Base-by-base conservation (phyloP, 495 filamentous ascomycete species). In the Xylaria bambusicola region DNA sequence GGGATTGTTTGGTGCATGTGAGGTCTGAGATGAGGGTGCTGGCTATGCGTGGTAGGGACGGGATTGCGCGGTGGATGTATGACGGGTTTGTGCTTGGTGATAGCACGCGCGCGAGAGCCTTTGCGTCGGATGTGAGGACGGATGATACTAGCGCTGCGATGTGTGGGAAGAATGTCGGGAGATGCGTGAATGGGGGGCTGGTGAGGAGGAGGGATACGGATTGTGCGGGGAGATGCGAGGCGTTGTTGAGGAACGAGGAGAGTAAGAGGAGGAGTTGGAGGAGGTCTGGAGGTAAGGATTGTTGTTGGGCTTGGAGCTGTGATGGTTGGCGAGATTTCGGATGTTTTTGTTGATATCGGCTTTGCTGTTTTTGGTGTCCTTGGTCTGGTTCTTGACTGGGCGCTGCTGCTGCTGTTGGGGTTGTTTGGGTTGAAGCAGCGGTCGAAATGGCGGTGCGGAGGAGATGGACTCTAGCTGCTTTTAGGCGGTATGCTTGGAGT, bases 21-120 rank as follows among this genome's bases (percentile, higher is more conserved):
- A 76, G 48, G 8, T 56, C 36, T 6, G 60, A 3, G 9, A 61
- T 56, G 0, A 79, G 72, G 20, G 67, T 35, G 21, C 63, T 26
- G 3, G 72, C 64, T 33, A 66, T 50, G 6, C 66, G 29, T 0
- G 71, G 62, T 9, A 84, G 62, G 29, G 73, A 65, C 0, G 79
- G 77, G 44, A 84, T 72, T 0, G 66, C 48, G 20, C 80, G 77
- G 71, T 82, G 81, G 24, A 82, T 60, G 67, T 71, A 82, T 17
- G 80, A 81, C 0, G 81, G 71, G 68, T 82, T 82, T 1, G 79
- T 82, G n/a, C 62, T 70, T 0, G 81, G 80, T 65, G 68, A 70
- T 27, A 74, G 61, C 33, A 82, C 68, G 46, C 78, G 75, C n/a
- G 77, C 71, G 8, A 83, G 68, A 18, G 69, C 46, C 9, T 71